phyloP scores from a whole-genome alignment of 305 asterid genomes.

The Fraxinus greggii region DNA sequence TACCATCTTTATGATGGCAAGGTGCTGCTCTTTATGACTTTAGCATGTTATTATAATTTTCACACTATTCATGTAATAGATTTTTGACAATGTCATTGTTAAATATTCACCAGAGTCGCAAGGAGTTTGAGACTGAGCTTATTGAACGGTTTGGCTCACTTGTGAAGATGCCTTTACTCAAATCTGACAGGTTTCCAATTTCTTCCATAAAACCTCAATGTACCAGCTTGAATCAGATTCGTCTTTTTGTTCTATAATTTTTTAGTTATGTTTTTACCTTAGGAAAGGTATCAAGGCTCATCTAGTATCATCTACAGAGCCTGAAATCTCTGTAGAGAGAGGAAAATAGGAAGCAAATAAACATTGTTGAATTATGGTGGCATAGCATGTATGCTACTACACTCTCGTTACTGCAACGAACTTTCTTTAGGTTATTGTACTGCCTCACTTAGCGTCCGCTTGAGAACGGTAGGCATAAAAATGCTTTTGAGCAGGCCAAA shows the following conservation, averaged over 20 bases:
- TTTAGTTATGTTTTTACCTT: not conserved
- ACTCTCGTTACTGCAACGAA: not conserved
- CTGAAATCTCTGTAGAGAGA: not conserved
- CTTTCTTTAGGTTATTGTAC: not conserved
- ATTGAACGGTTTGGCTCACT: constrained; percentile 87
- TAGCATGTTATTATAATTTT: constrained; percentile 5
- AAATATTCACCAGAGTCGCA: constrained; percentile 58
- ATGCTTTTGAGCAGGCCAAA: constrained; percentile 3
- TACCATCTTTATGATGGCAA: constrained; percentile 93
- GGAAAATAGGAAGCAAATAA: not conserved
- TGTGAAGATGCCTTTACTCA: constrained; percentile 89
- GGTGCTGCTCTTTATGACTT: constrained; percentile 42
- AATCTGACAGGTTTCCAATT: constrained; percentile 60
- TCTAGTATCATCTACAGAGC: not conserved
- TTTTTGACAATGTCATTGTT: constrained; percentile 22
- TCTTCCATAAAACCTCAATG: constrained; percentile 14
- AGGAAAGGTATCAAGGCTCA: not conserved
- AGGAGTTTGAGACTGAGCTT: constrained; percentile 78
- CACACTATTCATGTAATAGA: not conserved
- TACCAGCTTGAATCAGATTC: constrained; percentile 5
- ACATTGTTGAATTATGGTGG: not conserved
- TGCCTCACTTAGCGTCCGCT: not conserved
- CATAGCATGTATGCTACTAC: not conserved
- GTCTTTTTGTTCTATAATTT: constrained; percentile 8
- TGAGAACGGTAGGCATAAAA: not conserved